Conservation (phyloP, 352 stramenopile genomes). For the Phytopythium oedochilum region DNA sequence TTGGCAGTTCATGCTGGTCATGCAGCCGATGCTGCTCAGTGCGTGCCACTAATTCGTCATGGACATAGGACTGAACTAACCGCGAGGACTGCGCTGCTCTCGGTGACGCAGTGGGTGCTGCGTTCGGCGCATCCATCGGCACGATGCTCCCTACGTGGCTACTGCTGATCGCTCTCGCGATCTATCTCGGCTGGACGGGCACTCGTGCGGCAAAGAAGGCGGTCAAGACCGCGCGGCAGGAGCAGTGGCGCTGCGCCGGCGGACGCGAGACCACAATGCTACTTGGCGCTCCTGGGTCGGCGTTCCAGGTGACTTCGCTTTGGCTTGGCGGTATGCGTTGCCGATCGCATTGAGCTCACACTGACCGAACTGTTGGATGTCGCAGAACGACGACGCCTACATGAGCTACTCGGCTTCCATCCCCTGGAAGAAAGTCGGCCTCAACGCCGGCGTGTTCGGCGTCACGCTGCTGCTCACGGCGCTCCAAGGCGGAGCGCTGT, state of each 20-base stretch:
- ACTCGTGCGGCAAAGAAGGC: conserved; percentile 76
- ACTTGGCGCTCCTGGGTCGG: conserved; percentile 21
- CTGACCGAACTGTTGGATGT: too few species aligned
- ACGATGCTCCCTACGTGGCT: conserved; percentile 82
- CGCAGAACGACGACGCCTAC: conserved; percentile 4
- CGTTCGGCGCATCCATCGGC: conserved; percentile 80
- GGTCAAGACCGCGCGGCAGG: conserved; percentile 71
- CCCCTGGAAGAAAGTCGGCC: conserved; percentile 56
- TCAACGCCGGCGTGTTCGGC: conserved; percentile 74
- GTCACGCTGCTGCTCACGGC: conserved; percentile 86
- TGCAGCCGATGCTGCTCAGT: conserved; percentile 85
- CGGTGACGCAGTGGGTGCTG: conserved; percentile 22
- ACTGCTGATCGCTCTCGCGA: conserved; percentile 72
- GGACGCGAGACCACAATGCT: conserved; percentile 21
- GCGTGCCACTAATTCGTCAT: background rate
- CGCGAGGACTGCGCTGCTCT: background rate
- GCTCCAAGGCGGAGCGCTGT: conserved; percentile 83
- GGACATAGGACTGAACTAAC: conserved; percentile 1
- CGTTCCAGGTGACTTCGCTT: conserved; percentile 16
- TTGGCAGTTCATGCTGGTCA: conserved; percentile 93
- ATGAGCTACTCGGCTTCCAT: conserved; percentile 20
- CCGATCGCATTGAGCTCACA: too few species aligned
- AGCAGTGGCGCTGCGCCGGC: conserved; percentile 44
- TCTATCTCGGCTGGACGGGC: conserved; percentile 78
- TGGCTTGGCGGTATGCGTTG: background rate